A percentile compares a stretch with the other conserved stretches of the same genome.
Conservation (phyloP, 1,284 basidiomycete genomes). For the Rhizoctonia solani region DNA sequence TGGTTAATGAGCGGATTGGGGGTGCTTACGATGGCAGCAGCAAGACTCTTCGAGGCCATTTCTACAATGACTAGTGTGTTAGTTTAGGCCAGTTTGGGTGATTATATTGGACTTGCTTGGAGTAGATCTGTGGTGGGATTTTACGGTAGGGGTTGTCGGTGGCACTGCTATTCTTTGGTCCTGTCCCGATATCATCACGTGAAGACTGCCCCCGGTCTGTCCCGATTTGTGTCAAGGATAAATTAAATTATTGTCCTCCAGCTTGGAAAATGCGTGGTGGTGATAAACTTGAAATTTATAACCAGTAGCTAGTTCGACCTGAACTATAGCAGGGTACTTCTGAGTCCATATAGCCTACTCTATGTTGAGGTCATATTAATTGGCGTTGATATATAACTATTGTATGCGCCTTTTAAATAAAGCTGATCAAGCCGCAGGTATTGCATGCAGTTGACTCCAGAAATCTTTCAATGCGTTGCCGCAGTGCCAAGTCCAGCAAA, state of each 20-base stretch:
- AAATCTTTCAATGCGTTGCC: neutral
- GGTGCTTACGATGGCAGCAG: constrained; percentile 63
- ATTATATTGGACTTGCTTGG: constrained; percentile 6
- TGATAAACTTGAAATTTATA: no score
- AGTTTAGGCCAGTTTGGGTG: neutral
- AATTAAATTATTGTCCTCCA: no score
- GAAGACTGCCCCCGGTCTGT: constrained; percentile 8
- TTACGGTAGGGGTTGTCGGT: constrained; percentile 17
- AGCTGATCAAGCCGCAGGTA: no score
- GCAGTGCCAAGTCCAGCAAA: neutral
- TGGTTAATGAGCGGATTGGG: constrained; percentile 41
- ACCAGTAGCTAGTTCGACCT: no score
- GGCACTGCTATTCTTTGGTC: constrained; percentile 17
- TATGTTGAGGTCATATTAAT: no score
- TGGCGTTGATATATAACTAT: no score
- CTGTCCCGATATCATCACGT: constrained; percentile 5
- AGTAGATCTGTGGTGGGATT: constrained; percentile 23
- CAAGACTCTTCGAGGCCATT: constrained; percentile 85
- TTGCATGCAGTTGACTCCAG: no score
- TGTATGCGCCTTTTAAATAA: no score
- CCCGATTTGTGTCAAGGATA: constrained; percentile 2
- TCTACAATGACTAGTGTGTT: constrained; percentile 23
- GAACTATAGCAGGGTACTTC: no score
- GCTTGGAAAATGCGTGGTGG: no score
- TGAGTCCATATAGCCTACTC: no score